phyloP scores from a whole-genome alignment of 2,329 filamentous ascomycete genomes.

The Aspergillus jensenii region DNA sequence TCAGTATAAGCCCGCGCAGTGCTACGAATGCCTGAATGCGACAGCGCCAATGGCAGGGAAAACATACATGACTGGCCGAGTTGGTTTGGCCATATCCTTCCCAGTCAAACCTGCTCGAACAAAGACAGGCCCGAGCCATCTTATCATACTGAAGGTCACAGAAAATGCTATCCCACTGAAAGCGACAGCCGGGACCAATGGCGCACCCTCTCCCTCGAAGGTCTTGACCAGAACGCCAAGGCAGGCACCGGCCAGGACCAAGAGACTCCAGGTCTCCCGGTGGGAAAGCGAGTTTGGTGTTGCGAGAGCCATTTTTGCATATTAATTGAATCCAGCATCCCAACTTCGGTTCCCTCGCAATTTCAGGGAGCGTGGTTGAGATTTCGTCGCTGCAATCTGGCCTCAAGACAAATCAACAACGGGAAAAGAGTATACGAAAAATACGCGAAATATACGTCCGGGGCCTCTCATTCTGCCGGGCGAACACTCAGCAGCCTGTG shows the following conservation, averaged over 20 bases:
- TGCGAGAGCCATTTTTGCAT: conserved; percentile 30
- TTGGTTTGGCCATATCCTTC: conserved; percentile 78
- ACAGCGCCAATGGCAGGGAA: not conserved
- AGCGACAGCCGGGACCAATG: conserved; percentile 82
- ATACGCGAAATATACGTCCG: not conserved
- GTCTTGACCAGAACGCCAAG: conserved; percentile 73
- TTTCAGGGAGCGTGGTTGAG: not conserved
- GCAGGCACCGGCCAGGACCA: conserved; percentile 67
- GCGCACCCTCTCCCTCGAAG: conserved; percentile 81
- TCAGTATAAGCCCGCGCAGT: conserved; percentile 4
- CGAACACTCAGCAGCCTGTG: not conserved
- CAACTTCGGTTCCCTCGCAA: not conserved
- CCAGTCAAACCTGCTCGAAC: conserved; percentile 86
- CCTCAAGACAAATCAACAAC: conserved; percentile 19
- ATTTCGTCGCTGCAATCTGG: conserved; percentile 29
- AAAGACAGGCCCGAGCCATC: conserved; percentile 90
- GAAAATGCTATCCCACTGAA: conserved; percentile 83
- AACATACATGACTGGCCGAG: conserved; percentile 68
- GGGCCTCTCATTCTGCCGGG: not conserved
- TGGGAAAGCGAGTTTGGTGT: conserved; percentile 44
- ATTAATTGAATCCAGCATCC: not conserved
- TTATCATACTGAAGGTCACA: conserved; percentile 78
- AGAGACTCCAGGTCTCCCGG: conserved; percentile 57
- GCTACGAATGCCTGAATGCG: not conserved
- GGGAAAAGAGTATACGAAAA: conserved; percentile 4